phyloP scores from a whole-genome alignment of 2,329 filamentous ascomycete species.

The Fusarium palustre region DNA sequence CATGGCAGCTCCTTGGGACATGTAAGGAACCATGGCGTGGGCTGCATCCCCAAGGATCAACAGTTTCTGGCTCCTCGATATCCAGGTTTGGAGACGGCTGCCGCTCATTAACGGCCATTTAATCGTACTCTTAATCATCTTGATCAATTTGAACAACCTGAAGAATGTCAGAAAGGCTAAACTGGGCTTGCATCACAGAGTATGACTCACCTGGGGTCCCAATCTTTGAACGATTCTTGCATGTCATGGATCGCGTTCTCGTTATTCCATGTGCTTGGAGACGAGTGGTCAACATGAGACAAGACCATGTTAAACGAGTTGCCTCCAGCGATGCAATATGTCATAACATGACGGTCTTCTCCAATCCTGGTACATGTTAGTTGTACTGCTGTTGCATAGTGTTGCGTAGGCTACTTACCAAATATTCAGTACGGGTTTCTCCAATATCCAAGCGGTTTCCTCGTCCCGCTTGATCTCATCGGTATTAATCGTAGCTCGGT shows the following conservation, averaged over 20 bases:
- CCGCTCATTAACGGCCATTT: constrained; percentile 6
- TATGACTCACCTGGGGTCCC: constrained; percentile 6
- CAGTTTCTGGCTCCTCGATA: constrained; percentile 3
- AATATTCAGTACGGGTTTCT: constrained; percentile 1
- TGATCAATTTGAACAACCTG: background rate
- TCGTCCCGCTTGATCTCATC: background rate
- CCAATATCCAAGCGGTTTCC: background rate
- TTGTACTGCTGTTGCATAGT: accelerated
- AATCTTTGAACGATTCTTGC: background rate
- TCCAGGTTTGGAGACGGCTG: background rate
- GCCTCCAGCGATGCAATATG: constrained; percentile 2
- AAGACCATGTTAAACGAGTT: constrained; percentile 17
- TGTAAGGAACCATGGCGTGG: constrained; percentile 16
- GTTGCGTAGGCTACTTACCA: background rate
- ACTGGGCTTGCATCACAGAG: too few species aligned
- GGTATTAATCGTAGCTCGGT: background rate
- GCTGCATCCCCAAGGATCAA: constrained; percentile 8
- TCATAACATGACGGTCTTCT: constrained; percentile 13
- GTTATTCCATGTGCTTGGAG: background rate
- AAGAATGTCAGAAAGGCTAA: too few species aligned
- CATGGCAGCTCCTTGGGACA: constrained; percentile 21
- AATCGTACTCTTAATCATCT: background rate
- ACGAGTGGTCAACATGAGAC: background rate
- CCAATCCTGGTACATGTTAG: background rate
- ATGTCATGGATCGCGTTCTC: background rate